Conservation (phyloP, 2,329 filamentous ascomycete genomes). For the Aspergillus sp. region DNA sequence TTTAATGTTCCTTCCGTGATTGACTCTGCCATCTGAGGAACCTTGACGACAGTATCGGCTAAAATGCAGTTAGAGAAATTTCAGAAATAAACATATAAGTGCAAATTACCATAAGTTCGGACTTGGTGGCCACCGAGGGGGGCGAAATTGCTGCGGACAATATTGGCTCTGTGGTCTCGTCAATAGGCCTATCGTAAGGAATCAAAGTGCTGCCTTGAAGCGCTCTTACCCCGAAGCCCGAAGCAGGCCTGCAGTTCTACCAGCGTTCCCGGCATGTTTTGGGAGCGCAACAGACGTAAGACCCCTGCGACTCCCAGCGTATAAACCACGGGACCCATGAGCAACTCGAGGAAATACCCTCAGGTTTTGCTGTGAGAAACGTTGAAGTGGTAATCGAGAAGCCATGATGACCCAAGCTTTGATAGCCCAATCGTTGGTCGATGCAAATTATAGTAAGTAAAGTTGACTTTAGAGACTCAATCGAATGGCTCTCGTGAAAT, state of each 20-base stretch:
- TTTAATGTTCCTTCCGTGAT: constrained; percentile 97
- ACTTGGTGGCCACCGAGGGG: constrained; percentile 24
- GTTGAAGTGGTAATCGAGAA: constrained; percentile 33
- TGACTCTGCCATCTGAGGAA: constrained; percentile 97
- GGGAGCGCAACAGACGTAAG: constrained; percentile 20
- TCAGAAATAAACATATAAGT: not conserved
- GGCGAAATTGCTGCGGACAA: constrained; percentile 17
- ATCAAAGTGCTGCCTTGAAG: not conserved
- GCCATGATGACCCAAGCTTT: constrained; percentile 24
- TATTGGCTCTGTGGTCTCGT: constrained; percentile 16
- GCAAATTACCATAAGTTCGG: constrained; percentile 30
- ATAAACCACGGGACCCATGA: constrained; percentile 19
- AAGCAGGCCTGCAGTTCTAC: constrained; percentile 16
- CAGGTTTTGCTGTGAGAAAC: constrained; percentile 29
- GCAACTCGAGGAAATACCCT: constrained; percentile 23
- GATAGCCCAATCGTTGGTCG: not conserved
- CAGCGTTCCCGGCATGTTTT: constrained; percentile 6
- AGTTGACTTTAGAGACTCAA: too few species aligned
- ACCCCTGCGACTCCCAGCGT: constrained; percentile 16
- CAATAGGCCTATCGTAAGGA: constrained; percentile 4
- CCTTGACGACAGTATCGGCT: constrained; percentile 84
- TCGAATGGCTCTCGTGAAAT: too few species aligned
- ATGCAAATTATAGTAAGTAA: too few species aligned
- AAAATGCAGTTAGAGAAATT: constrained; percentile 8
- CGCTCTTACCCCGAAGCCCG: constrained; percentile 20